Evolutionary conservation across 257 asterid genomes (phyloP), one percentile per base, ranked within the genome.

Genomic region (Nicotiana sylvestris): DNA sequence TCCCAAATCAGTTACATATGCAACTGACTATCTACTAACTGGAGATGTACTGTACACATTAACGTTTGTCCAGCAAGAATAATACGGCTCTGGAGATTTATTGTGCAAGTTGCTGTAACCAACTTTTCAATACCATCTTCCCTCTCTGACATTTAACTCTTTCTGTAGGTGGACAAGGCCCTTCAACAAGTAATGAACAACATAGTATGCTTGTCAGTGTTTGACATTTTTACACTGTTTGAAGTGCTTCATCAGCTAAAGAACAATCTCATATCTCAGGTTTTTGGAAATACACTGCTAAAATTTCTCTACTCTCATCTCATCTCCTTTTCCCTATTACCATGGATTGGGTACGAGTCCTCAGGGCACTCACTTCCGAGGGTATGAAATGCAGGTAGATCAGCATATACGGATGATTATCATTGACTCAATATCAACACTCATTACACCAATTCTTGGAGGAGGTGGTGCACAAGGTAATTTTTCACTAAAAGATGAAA

Each of bases 351-450:
- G 60, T 72, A n/a, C 15, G 10, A 18, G 15, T 51, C 65, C 27
- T 78, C 6, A 33, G 29, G 49, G 66, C 57, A 39, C 37, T 74
- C 77, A 55, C 61, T 79, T 35, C 27, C 49, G 32, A 77, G 51
- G 66, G 37, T 77, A 46, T 53, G 64, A 39, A 82, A 32, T 86
- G 87, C 92, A 91, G 97, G 84, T 43, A 33, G 83, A 78, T 82
- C 83, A 74, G 85, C 82, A 74, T 81, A 86, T 93, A 80, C 88
- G 86, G 88, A 85, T 95, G 95, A 88, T 95, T 60, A 84, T 95
- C 87, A 81, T 95, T 37, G 98, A 95, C 84, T 95, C 98, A 43
- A 88, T 95, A 77, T 93, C 98, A 55, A 92, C 98, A 81, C 98
- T 95, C 62, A 86, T 93, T 84, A 82, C 97, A 77, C 98, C 98